Conservation (phyloP, 179 eudicot species). For the Pouteria campechiana region DNA sequence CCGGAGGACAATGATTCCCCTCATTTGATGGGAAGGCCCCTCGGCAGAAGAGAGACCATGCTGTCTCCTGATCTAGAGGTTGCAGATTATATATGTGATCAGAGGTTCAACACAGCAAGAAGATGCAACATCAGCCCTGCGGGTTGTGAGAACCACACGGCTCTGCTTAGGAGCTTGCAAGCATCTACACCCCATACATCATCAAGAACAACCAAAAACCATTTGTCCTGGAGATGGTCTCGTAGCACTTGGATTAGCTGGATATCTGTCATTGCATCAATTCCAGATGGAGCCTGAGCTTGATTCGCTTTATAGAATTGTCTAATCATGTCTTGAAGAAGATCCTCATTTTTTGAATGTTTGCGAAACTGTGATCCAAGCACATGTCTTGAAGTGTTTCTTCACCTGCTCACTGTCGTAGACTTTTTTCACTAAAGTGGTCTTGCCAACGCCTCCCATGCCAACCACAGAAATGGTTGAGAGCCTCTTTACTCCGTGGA, state of each 20-base stretch:
- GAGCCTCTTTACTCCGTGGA: conserved; percentile 1
- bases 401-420: conserved; percentile 7
- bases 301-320: conserved; percentile 11
- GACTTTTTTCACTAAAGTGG: conserved; percentile 15
- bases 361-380: conserved; percentile 22
- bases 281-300: conserved; percentile 7
- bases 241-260: conserved; percentile 5
- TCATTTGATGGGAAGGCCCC: neutral
- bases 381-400: conserved; percentile 9
- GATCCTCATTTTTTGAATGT: conserved; percentile 6
- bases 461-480: conserved; percentile 14
- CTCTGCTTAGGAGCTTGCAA: conserved; percentile 14
- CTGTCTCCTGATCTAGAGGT: neutral
- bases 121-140: conserved; percentile 4
- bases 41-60: conserved; percentile 4
- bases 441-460: conserved; percentile 25
- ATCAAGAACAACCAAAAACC: conserved; percentile 18
- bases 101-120: conserved; percentile 4
- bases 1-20: conserved; percentile 5
- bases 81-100: conserved; percentile 1
- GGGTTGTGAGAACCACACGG: conserved; percentile 16
- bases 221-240: conserved; percentile 10
- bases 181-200: conserved; percentile 15
- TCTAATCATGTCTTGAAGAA: conserved; percentile 4
- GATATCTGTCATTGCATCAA: conserved; percentile 3